A percentile compares a stretch with the other conserved stretches of the same genome.
Evolutionary conservation across 805 yeast species (phyloP).

Genomic region (Starmerella geochares): DNA sequence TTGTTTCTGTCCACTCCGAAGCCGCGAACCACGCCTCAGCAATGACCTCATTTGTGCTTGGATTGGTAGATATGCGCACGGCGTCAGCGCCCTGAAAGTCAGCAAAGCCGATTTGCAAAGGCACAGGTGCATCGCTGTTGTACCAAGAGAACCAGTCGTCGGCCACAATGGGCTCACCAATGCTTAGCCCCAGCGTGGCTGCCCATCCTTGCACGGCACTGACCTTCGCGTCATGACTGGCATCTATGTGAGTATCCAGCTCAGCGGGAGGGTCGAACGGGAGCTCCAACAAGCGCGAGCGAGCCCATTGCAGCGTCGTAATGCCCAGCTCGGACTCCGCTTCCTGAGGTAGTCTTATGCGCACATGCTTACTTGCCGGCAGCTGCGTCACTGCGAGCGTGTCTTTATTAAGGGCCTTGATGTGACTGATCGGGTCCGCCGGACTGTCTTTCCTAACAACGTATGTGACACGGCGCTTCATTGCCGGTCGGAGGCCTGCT

Average conservation of each 20-base stretch:
- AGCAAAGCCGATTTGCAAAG: not conserved
- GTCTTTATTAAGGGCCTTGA: not conserved
- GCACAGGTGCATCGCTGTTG: not conserved
- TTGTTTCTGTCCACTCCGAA: constrained; percentile 12
- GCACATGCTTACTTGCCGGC: constrained; percentile 18
- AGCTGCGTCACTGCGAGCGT: constrained; percentile 3
- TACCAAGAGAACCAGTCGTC: constrained; percentile 9
- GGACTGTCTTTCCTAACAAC: constrained; percentile 5
- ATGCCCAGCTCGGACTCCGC: not conserved
- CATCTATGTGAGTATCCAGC: constrained; percentile 26
- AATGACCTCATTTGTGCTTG: constrained; percentile 18
- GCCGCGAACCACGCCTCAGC: constrained; percentile 25
- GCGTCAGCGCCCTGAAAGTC: constrained; percentile 5
- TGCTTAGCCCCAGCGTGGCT: not conserved
- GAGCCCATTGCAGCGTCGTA: constrained; percentile 9
- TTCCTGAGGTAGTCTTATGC: not conserved
- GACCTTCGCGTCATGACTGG: constrained; percentile 26
- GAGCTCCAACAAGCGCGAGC: constrained; percentile 15
- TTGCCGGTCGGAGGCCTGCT: not conserved
- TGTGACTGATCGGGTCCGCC: not conserved
- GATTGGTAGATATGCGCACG: constrained; percentile 6
- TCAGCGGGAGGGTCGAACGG: constrained; percentile 27
- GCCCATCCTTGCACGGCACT: constrained; percentile 10
- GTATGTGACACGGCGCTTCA: constrained; percentile 12
- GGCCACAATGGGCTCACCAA: constrained; percentile 5